phyloP scores from a whole-genome alignment of 2,329 filamentous ascomycete genomes.

The Sphaerulina musiva region DNA sequence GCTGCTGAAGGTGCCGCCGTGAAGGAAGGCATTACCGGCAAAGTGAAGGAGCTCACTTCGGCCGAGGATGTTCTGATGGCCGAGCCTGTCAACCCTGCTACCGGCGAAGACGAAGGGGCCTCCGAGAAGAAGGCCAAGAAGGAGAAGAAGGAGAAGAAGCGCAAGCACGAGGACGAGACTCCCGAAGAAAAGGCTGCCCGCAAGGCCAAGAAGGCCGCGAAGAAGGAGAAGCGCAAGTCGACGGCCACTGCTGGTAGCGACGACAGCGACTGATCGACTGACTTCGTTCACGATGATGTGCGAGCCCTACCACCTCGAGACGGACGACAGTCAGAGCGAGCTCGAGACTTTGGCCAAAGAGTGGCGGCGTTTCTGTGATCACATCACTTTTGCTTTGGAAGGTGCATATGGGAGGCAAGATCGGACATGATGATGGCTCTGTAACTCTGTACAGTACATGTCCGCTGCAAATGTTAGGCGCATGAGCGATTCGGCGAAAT shows the following conservation, averaged over 20 bases:
- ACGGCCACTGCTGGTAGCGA: conserved; percentile 27
- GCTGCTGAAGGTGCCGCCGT: conserved; percentile 32
- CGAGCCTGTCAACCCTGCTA: conserved; percentile 29
- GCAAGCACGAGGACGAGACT: conserved; percentile 42
- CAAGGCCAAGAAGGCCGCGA: conserved; percentile 68
- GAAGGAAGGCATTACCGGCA: conserved; percentile 33
- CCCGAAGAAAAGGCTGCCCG: conserved; percentile 44
- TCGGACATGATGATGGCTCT: conserved; percentile 5
- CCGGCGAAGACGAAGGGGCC: conserved; percentile 26
- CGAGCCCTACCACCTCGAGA: background rate
- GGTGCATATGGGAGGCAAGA: conserved; percentile 5
- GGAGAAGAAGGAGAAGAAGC: conserved; percentile 40
- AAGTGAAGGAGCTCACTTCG: conserved; percentile 36
- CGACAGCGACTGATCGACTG: conserved; percentile 20
- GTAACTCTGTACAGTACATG: conserved; percentile 4
- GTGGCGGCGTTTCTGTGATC: conserved; percentile 1
- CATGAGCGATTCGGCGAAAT: conserved; percentile 12
- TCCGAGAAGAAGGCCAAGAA: conserved; percentile 27
- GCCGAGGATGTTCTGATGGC: conserved; percentile 37
- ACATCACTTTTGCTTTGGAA: conserved; percentile 3
- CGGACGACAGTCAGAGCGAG: background rate
- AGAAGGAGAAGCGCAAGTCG: conserved; percentile 55
- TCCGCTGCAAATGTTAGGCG: conserved; percentile 12
- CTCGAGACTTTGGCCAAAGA: no score
- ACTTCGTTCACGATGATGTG: background rate